Evolutionary conservation across 2,329 filamentous ascomycete genomes (phyloP).

Genomic region (Sporothrix brunneoviolacea): DNA sequence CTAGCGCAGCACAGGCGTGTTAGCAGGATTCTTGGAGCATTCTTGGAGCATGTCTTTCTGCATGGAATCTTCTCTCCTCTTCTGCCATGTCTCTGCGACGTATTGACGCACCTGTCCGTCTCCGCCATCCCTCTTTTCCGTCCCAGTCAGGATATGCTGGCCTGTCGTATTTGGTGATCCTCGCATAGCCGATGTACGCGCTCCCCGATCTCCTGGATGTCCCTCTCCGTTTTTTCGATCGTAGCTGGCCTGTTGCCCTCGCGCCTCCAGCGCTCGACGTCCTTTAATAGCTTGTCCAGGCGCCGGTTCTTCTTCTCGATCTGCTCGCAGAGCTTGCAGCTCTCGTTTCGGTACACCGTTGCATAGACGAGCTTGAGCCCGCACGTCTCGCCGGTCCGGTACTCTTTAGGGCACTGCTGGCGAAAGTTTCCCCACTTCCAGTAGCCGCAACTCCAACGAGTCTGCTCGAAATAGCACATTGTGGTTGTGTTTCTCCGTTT

Average conservation of each 20-base stretch:
- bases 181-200: conserved; percentile 48
- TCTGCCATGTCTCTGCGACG: not conserved
- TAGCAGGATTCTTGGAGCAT: conserved; percentile 5
- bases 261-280: conserved; percentile 68
- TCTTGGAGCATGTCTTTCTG: too few species aligned
- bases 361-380: conserved; percentile 84
- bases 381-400: conserved; percentile 93
- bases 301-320: conserved; percentile 78
- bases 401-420: conserved; percentile 88
- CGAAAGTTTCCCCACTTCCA: conserved; percentile 94
- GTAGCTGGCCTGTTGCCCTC: conserved; percentile 69
- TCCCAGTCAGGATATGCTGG: conserved; percentile 30
- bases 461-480: conserved; percentile 95
- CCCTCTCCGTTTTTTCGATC: conserved; percentile 62
- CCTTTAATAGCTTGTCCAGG: conserved; percentile 64
- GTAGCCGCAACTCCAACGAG: conserved; percentile 76
- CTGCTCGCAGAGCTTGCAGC: conserved; percentile 83
- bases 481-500: not conserved
- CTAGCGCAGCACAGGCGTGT: not conserved
- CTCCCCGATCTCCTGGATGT: conserved; percentile 58
- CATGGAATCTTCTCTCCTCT: not conserved
- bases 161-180: conserved; percentile 33
- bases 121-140: not conserved
- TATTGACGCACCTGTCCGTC: not conserved
- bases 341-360: conserved; percentile 55